phyloP scores from a whole-genome alignment of 257 asterid genomes.

The Solanum etuberosum region DNA sequence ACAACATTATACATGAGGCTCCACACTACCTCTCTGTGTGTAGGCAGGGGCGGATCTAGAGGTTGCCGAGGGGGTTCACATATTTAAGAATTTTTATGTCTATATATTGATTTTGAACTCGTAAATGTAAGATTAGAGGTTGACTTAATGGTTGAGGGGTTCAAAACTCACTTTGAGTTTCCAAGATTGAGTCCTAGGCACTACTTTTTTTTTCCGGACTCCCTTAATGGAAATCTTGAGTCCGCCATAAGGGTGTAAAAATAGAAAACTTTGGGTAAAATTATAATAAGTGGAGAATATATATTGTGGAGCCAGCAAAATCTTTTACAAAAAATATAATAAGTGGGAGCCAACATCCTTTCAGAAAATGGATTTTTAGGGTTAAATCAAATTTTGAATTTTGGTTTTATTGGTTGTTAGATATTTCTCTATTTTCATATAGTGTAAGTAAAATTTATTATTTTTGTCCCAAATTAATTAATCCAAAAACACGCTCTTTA shows the following conservation, averaged over 20 bases:
- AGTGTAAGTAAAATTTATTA: neutral
- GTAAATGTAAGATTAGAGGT: too few relatives aligned
- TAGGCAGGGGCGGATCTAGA: too few relatives aligned
- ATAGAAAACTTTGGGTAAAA: neutral
- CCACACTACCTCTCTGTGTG: neutral
- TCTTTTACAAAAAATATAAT: neutral
- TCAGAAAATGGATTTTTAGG: neutral
- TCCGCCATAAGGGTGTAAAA: neutral
- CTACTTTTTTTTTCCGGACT: too few relatives aligned
- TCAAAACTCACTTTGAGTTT: too few relatives aligned
- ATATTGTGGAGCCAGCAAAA: neutral
- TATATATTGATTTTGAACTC: too few relatives aligned
- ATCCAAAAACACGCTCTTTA: neutral
- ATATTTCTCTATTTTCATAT: neutral
- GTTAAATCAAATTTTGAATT: neutral
- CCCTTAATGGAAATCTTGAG: too few relatives aligned
- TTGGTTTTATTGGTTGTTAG: neutral
- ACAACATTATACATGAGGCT: neutral
- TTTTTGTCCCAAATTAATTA: neutral
- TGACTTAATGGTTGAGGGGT: too few relatives aligned
- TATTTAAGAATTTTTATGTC: too few relatives aligned
- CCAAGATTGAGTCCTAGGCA: too few relatives aligned
- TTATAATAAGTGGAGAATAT: neutral
- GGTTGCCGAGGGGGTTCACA: too few relatives aligned
- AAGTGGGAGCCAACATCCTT: neutral